Base-by-base conservation (phyloP, 148 eudicot species). In the Talinum fruticosum region DNA sequence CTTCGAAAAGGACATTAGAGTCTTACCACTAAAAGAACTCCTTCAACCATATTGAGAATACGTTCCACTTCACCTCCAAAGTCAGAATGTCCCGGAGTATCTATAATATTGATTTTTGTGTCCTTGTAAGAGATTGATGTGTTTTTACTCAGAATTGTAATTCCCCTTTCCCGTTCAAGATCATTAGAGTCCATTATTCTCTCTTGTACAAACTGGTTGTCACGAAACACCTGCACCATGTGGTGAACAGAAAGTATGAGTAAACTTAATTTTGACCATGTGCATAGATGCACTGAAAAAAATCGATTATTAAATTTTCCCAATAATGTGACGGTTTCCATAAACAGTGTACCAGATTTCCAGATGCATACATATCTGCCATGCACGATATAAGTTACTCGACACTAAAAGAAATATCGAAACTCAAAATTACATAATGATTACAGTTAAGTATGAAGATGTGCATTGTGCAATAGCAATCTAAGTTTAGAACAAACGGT, bases 41-140 rank as follows among this genome's bases (percentile, higher is more conserved):
- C 99, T 85, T 96, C 99, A 70, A 96, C 99, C 99, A 96, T 96
- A 82, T 96, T 93, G 77, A 96, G 89, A 69, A 96, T 86, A 62
- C 99, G 99, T 78, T 96, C 99, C 82, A 96, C 99, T 89, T 96
- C 99, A 73, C 99, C 99, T 49, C 99, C 97, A 84, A 96, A 96
- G 88, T 96, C 99, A 67, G 99, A 96, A 81, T 96, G 99, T 18
- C 99, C 99, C 62, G 99, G 99, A 71, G 99, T 96, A 80, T 96
- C 99, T 77, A 96, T 96, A 30, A 96, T 96, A 83, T 96, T 96
- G 57, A 96, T 89, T 81, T 96, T 96, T 75, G 93, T 90, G 75
- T 93, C 97, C 69, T 91, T 91, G 74, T 88, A 96, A 21, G 89
- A 77, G 76, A 96, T 91, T 37, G 99, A 93, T 47, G 99, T 96